These are phyloP conservation scores for Breviolum minutum DNA, from an alignment of 73 alveolate genomes.

Conservation along the genomic window DNA sequence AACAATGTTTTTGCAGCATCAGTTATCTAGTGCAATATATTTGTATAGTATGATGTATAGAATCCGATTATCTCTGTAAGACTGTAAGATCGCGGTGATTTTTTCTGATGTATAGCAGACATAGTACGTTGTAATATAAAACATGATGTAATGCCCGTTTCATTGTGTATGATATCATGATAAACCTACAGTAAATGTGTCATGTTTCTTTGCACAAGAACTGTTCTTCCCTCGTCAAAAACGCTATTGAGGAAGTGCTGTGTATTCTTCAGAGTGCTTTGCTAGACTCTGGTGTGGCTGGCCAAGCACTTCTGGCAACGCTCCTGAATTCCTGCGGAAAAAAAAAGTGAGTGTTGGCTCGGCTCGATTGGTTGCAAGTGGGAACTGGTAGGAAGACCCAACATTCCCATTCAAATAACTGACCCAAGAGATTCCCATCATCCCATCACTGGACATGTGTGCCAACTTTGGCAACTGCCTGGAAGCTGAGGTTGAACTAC, in stretches of 20 bases:
- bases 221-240: neutral
- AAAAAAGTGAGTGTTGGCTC: neutral
- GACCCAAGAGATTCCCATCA: no score
- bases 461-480: neutral
- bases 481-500: constrained; percentile 72
- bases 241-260: constrained; percentile 46
- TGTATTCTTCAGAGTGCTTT: constrained; percentile 64
- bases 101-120: no score
- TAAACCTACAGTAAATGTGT: no score
- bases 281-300: constrained; percentile 74
- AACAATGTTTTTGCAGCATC: neutral
- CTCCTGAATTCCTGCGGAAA: constrained; percentile 1
- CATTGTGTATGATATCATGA: no score
- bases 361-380: neutral
- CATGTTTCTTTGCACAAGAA: no score
- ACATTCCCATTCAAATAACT: neutral
- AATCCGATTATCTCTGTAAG: no score
- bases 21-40: no score
- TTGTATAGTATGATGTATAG: no score
- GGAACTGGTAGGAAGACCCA: neutral
- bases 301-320: constrained; percentile 42
- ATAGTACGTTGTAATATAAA: no score
- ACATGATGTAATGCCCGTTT: no score
- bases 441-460: neutral
- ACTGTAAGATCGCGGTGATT: no score